A percentile compares a stretch with the other conserved stretches of the same genome.
Evolutionary conservation across 148 eudicot genomes (phyloP).

Genomic region (Vaccinium darrowii): DNA sequence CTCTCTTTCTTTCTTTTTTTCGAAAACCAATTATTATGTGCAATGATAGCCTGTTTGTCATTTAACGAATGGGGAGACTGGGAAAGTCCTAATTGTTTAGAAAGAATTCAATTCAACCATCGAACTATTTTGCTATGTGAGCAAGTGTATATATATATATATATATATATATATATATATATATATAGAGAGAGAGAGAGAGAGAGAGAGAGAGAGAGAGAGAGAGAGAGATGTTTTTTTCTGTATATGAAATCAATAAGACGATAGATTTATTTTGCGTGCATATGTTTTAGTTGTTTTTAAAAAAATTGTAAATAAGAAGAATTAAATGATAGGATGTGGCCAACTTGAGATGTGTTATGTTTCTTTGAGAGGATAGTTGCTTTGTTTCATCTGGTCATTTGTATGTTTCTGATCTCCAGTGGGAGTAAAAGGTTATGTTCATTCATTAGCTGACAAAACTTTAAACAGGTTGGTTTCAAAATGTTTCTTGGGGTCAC

Average conservation of each 20-base stretch:
- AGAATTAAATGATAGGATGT: background rate
- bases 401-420: background rate
- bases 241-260: background rate
- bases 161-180: no score
- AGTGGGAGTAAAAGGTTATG: background rate
- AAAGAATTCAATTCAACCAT: background rate
- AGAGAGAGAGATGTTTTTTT: background rate
- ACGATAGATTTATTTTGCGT: background rate
- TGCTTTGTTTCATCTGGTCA: background rate
- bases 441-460: constrained; percentile 1
- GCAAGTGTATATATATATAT: no score
- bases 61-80: background rate
- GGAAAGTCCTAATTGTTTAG: background rate
- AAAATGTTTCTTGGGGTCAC: constrained; percentile 95
- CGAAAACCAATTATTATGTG: background rate
- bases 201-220: background rate
- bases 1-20: no score
- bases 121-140: no score
- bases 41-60: background rate
- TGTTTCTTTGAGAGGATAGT: background rate
- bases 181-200: no score
- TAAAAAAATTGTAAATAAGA: background rate
- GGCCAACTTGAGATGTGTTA: background rate
- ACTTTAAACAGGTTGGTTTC: constrained; percentile 66
- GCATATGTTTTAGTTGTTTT: background rate